Evolutionary conservation across 2,329 filamentous ascomycete species (phyloP).

Genomic region (Aspergillus quadricinctus): DNA sequence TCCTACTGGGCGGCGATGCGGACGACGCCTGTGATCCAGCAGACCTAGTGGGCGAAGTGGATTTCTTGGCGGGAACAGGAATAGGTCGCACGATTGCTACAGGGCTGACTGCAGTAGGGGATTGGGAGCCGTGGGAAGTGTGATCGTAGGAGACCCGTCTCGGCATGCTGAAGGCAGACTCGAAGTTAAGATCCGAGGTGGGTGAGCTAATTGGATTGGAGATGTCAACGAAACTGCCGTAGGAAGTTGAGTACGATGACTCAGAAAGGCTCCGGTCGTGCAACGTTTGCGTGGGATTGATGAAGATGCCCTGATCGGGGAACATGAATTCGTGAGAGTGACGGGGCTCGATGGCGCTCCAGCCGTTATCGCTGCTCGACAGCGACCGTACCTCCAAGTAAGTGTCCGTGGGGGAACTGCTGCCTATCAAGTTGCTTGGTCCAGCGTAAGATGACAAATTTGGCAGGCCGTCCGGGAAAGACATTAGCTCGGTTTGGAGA

Average conservation of each 20-base stretch:
- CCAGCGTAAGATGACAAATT: slow-evolving; percentile 38
- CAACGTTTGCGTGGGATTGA: slow-evolving; percentile 86
- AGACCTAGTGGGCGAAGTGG: slow-evolving; percentile 54
- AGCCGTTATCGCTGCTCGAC: slow-evolving; percentile 80
- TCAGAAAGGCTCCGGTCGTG: slow-evolving; percentile 85
- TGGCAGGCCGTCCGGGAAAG: slow-evolving; percentile 49
- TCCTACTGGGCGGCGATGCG: slow-evolving; percentile 63
- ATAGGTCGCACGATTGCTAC: slow-evolving; percentile 64
- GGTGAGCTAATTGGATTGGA: slow-evolving; percentile 78
- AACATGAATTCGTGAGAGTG: slow-evolving; percentile 66
- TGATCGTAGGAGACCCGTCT: slow-evolving; percentile 40
- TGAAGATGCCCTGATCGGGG: slow-evolving; percentile 64
- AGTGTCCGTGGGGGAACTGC: slow-evolving; percentile 69
- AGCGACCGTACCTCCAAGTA: slow-evolving; percentile 84
- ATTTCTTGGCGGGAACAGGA: slow-evolving; percentile 44
- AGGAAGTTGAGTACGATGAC: slow-evolving; percentile 71
- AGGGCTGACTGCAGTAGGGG: slow-evolving; percentile 57
- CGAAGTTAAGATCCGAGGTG: slow-evolving; percentile 68
- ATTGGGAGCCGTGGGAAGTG: slow-evolving; percentile 40
- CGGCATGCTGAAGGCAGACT: slow-evolving; percentile 46
- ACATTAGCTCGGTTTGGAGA: slow-evolving; percentile 66
- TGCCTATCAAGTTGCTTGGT: slow-evolving; percentile 41
- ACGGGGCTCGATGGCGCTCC: slow-evolving; percentile 74
- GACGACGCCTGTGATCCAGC: slow-evolving; percentile 60
- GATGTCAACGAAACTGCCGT: slow-evolving; percentile 78